Percentiles rank a stretch among this genome's conserved stretches.
phyloP scores from a whole-genome alignment of 805 yeast genomes.

The Saccharomycopsis guyanensis region DNA sequence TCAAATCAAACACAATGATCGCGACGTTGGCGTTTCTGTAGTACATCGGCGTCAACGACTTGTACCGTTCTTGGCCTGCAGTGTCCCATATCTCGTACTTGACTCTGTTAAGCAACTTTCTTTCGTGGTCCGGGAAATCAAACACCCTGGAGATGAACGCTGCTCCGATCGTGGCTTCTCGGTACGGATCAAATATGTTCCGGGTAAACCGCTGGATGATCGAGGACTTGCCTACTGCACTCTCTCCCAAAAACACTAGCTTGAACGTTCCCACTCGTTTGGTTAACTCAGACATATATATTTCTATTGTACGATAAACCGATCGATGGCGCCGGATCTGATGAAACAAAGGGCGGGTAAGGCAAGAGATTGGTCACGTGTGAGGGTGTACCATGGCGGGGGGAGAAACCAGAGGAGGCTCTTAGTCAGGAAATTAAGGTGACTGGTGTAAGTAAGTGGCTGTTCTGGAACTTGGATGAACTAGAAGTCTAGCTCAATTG shows the following conservation, averaged over 20 bases:
- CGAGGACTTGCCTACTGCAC: conserved; percentile 45
- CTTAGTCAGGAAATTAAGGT: too few relatives aligned
- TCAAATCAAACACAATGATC: conserved; percentile 78
- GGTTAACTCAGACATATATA: conserved; percentile 12
- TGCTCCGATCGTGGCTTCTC: conserved; percentile 97
- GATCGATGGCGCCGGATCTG: too few relatives aligned
- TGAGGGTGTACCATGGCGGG: too few relatives aligned
- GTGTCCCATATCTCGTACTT: conserved; percentile 86
- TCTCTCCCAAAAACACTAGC: conserved; percentile 41
- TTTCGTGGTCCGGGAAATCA: conserved; percentile 25
- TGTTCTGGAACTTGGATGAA: too few relatives aligned
- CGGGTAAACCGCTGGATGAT: conserved; percentile 37
- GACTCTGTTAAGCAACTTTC: conserved; percentile 26
- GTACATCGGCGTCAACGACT: conserved; percentile 76
- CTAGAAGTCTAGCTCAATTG: too few relatives aligned
- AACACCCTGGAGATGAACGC: conserved; percentile 86
- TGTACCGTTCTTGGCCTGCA: conserved; percentile 90
- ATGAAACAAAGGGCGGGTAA: too few relatives aligned
- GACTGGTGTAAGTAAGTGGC: too few relatives aligned
- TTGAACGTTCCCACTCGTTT: conserved; percentile 25
- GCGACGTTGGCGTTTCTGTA: conserved; percentile 79
- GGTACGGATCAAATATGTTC: conserved; percentile 63
- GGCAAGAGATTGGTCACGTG: too few relatives aligned
- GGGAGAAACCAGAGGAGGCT: too few relatives aligned
- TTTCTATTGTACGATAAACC: too few relatives aligned